Base-by-base conservation (phyloP, 768 basidiomycete genomes). In the Gloeophyllum trabeum region DNA sequence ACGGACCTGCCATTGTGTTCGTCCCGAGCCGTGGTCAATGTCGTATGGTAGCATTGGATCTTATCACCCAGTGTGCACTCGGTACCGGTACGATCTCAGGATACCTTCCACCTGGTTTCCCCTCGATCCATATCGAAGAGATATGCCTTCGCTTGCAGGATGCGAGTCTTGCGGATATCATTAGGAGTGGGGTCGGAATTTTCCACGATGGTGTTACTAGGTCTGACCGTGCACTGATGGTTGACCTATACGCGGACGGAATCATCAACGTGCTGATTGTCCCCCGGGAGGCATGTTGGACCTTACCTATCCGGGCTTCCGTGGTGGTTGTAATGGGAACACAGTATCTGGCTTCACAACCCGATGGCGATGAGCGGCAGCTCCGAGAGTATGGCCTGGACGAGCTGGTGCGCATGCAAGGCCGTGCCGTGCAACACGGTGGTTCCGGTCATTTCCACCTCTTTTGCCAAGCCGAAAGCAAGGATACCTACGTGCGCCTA, bases 401-500 rank as follows among this genome's bases (percentile, higher is more conserved):
- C 16, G 92, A 98, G 51, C 61, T 99, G 25, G 78, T 86, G 40
- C 79, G 77, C 44, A 98, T 99, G 93, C 93, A 98, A 60, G 77
- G 87, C 42, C 75, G 78, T 24, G 92, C 92, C 3, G 73, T 90
- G 10, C 73, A 71, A 42, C 61, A 61, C 40, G 54, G 55, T 20
- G 68, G 66, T 6, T 49, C 64, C 0, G 84, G 88, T 0, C 70
- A 71, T 43, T 92, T 94, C 63, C 69, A 83, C 53, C 61, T 98
- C 36, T 86, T 99, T 55, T 97, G 94, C 59, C 93, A 91, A 50
- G 68, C 78, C 4, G 93, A 96, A 57, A 76, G 81, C 38, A 75
- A 78, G 46, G 86, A 90, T 47, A 81, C 81, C 12, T 80, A 90
- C 56, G 72, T 73, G 35, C 79, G 83, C 20, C 91, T 94, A 66